Percentiles rank a stretch among this genome's conserved stretches.
phyloP scores from a whole-genome alignment of 352 stramenopile genomes.

The Globisporangium parvum region DNA sequence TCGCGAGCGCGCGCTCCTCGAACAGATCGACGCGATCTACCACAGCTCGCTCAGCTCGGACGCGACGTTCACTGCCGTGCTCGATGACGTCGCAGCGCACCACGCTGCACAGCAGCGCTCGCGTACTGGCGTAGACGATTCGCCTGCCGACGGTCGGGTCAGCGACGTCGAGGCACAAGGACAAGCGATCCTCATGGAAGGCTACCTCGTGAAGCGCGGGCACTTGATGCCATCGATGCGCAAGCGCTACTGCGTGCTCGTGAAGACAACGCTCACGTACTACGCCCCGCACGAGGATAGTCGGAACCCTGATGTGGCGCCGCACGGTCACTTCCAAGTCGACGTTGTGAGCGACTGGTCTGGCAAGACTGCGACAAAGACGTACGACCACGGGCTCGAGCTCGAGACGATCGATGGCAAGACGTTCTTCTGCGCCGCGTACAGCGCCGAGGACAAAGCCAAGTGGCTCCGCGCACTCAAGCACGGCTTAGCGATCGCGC shows the following conservation, averaged over 20 bases:
- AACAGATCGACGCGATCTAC: conserved; percentile 68
- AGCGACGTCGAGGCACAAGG: too few relatives aligned
- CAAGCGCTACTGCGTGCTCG: conserved; percentile 66
- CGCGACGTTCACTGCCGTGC: conserved; percentile 21
- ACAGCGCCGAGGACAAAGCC: conserved; percentile 39
- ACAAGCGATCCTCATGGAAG: conserved; percentile 48
- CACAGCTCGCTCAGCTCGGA: conserved; percentile 36
- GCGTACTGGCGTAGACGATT: background rate
- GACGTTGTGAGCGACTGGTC: conserved; percentile 63
- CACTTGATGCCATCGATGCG: conserved; percentile 70
- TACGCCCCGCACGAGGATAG: conserved; percentile 71
- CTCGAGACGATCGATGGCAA: conserved; percentile 58
- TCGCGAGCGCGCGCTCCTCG: conserved; percentile 37
- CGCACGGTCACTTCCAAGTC: conserved; percentile 34
- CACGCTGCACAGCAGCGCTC: conserved; percentile 8
- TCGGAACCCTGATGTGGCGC: conserved; percentile 23
- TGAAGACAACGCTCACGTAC: conserved; percentile 46
- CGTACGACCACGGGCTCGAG: conserved; percentile 57
- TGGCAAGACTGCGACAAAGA: conserved; percentile 48
- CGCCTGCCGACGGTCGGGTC: too few relatives aligned
- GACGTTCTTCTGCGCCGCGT: conserved; percentile 69
- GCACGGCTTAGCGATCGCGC: conserved; percentile 33
- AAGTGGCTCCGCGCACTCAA: conserved; percentile 61
- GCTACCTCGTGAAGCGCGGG: conserved; percentile 68
- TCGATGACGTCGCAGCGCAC: conserved; percentile 16